Conservation (phyloP, 106 monocot genomes). For the Chionographis japonica region DNA sequence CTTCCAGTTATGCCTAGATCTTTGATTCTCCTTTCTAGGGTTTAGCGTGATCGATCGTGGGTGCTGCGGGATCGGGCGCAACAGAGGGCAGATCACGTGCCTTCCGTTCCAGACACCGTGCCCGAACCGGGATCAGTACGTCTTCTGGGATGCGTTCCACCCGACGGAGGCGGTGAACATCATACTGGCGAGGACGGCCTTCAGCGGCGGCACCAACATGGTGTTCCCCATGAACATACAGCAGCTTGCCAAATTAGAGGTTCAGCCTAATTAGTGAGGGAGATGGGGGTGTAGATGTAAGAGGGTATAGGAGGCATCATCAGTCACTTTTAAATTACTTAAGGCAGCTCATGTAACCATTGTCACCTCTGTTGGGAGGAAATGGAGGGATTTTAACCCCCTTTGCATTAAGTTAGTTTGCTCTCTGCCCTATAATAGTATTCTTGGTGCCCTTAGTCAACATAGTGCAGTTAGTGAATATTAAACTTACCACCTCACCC, state of each 20-base stretch:
- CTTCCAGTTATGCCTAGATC: too few species aligned
- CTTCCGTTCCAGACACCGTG: constrained; percentile 72
- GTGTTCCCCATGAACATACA: constrained; percentile 69
- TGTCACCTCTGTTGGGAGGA: too few species aligned
- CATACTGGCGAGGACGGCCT: constrained; percentile 49
- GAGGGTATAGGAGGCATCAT: too few species aligned
- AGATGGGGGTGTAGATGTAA: not conserved
- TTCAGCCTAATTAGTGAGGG: constrained; percentile 2
- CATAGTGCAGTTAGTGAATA: too few species aligned
- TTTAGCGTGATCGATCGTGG: constrained; percentile 66
- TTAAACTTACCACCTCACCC: too few species aligned
- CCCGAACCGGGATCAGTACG: constrained; percentile 46
- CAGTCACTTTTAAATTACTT: too few species aligned
- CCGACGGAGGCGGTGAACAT: constrained; percentile 69
- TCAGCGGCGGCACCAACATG: constrained; percentile 26
- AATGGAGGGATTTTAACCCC: too few species aligned
- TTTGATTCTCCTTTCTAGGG: constrained; percentile 23
- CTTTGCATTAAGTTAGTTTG: too few species aligned
- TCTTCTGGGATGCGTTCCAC: constrained; percentile 95
- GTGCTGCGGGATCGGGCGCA: constrained; percentile 84
- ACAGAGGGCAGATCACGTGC: constrained; percentile 80
- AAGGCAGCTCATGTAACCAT: too few species aligned
- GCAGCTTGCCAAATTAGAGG: constrained; percentile 50
- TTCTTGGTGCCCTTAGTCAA: too few species aligned
- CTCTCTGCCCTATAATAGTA: too few species aligned